Evolutionary conservation across 169 alveolate genomes (phyloP).

Genomic region (Babesia bigemina): DNA sequence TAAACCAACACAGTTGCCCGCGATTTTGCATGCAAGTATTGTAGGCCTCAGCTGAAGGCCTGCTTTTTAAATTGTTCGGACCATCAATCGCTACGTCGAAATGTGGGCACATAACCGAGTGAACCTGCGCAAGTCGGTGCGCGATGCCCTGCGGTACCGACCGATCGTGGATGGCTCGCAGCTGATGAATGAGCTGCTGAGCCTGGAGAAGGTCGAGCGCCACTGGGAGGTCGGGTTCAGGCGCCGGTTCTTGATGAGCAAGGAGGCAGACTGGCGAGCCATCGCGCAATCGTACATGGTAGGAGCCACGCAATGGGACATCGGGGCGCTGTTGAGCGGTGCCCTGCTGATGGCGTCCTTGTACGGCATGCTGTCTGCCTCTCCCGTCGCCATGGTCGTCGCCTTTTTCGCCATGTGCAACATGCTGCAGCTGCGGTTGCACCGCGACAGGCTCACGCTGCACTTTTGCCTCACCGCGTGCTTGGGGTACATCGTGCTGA

Average conservation of each 20-base stretch:
- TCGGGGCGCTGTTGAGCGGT: conserved; percentile 25
- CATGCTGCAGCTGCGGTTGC: conserved; percentile 27
- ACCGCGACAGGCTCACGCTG: conserved; percentile 40
- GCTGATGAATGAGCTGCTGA: conserved; percentile 20
- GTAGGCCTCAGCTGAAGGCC: too few species aligned
- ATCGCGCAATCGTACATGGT: conserved; percentile 1
- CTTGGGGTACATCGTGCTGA: conserved; percentile 16
- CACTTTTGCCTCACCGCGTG: conserved; percentile 1
- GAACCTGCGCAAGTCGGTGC: not conserved
- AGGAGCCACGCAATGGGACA: conserved; percentile 58
- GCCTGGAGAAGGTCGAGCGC: conserved; percentile 27
- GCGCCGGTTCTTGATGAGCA: conserved; percentile 30
- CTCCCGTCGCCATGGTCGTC: conserved; percentile 13
- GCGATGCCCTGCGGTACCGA: not conserved
- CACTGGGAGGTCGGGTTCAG: conserved; percentile 43
- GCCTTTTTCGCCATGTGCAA: conserved; percentile 6
- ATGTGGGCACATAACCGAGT: too few species aligned
- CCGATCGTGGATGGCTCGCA: not conserved
- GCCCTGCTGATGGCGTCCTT: conserved; percentile 3
- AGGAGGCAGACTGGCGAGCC: conserved; percentile 23
- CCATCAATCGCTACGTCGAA: too few species aligned
- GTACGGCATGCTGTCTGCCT: not conserved
- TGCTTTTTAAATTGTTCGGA: too few species aligned
- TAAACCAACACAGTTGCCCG: too few species aligned
- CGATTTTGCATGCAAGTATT: too few species aligned